phyloP scores from a whole-genome alignment of 257 asterid species.

The Asclepias syriaca region DNA sequence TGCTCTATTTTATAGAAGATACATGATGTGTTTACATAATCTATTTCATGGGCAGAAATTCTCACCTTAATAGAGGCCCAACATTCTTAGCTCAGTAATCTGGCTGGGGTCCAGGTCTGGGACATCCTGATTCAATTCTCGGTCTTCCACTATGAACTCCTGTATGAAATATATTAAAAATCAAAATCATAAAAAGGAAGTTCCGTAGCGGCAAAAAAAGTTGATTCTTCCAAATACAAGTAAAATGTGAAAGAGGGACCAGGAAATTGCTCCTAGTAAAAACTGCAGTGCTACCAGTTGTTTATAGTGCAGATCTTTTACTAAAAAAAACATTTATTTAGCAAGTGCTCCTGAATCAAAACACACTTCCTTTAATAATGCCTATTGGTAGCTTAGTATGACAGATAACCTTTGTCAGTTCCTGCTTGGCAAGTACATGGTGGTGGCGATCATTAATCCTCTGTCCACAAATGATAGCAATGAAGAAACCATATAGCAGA shows the following conservation, averaged over 20 bases:
- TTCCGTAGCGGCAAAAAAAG: not conserved
- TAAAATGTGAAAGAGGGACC: not conserved
- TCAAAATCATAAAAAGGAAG: conserved; percentile 1
- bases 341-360: not conserved
- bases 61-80: conserved; percentile 70
- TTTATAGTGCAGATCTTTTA: not conserved
- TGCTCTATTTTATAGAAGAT: not conserved
- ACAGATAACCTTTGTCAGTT: conserved; percentile 67
- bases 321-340: not conserved
- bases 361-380: not conserved
- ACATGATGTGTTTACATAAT: not conserved
- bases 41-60: not conserved
- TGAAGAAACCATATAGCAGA: conserved; percentile 95
- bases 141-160: conserved; percentile 95
- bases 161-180: conserved; percentile 18
- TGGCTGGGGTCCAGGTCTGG: conserved; percentile 83
- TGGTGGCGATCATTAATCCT: conserved; percentile 95
- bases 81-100: conserved; percentile 76
- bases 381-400: conserved; percentile 12
- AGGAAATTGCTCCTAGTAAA: not conserved
- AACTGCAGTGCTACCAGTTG: not conserved
- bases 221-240: not conserved
- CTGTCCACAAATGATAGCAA: conserved; percentile 95
- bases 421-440: conserved; percentile 97
- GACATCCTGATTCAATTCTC: conserved; percentile 56